Evolutionary conservation across 169 alveolate genomes (phyloP), one percentile per base, ranked within the genome.

Genomic region (Plasmodium inui): DNA sequence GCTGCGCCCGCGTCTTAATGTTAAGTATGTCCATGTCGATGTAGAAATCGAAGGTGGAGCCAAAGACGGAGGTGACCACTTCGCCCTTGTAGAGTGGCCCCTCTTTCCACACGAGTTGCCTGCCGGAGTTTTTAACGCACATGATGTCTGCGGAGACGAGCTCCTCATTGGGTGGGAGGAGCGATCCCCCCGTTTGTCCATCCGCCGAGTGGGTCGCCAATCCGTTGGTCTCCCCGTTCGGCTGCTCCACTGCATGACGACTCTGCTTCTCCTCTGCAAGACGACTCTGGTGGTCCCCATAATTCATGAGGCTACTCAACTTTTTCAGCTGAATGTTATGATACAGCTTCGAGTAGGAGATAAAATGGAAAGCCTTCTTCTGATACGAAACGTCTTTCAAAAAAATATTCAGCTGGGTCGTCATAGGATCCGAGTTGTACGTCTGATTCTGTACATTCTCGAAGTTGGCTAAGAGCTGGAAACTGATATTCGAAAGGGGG

Each of bases 321-420:
- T 96, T 96, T 41, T 92, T 94, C 14, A 96, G 91, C 84, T 94
- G 96, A 44, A 96, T 95, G 82, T 96, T 96, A 82, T 96, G 96
- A 92, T 96, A 96, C 78, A 96, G 93, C 81, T 96, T 96, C n/a
- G 97, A 97, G 92, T 93, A 96, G 53, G 98, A 96, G 37, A 95
- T 95, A 28, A 96, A 93, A 90, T 96, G 96, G 76, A 95, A 96
- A 2, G 96, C 94, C 72, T 95, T 95, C 79, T 96, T 93, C 86
- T 96, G 98, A 26, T 96, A 95, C 1, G 85, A 76, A 5, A 96
- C 95, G 70, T 96, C 97, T 95, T 94, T 95, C 94, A 96, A 91
- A 73, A 96, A 96, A 37, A 96, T 80, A 50, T 80, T 82, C 72
- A 94, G 46, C 84, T 96, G 98, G 5, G 97, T 73, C 32, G 86